Base-by-base conservation (phyloP, 768 basidiomycete genomes). In the Nidula microcarpa region DNA sequence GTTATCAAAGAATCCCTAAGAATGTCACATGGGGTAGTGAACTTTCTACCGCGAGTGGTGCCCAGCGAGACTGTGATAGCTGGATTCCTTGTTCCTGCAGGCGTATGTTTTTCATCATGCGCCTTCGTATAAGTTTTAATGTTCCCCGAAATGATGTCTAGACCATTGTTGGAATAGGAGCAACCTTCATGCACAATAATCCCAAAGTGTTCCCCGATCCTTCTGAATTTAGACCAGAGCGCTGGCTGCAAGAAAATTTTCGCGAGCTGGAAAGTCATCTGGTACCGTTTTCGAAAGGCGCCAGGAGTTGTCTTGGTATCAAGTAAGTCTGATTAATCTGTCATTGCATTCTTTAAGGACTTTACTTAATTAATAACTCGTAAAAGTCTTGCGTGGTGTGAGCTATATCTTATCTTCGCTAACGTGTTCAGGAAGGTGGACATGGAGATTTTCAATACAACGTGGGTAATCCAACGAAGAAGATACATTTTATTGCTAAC, bases 1-100 rank as follows among this genome's bases (percentile, higher is more conserved):
- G 74, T 79, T 33, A 67, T 78, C 33, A 78, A 78, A 53, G 77
- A 80, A 58, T 67, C 75, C 0, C 65, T 79, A 43, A 64, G 78
- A 23, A 65, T 77, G 55, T 64, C 69, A 30, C 68, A 72, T 52
- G 75, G 76, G 8, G 60, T 73, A 2, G 65, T 71, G 10, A 69
- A 62, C 2, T 70, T 72, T 5, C 62, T 76, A 36, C 69, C 75
- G 14, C 65, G 77, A 33, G 60, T 78, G 32, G 70, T 77, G 2
- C 65, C 65, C 3, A 53, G 60, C 13, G 67, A 66, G 23, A 59
- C 68, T 0, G 55, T 60, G 23, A 74, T 80, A 11, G 62, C 61
- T 17, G 76, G 74, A 0, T 51, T 52, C 4, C 43, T 58, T 10
- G 59, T 78, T 49, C 77, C 77, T 16, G 63, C 65, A 6, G 73